phyloP scores from a whole-genome alignment of 352 stramenopile species.

The Phytophthora pseudosyringae region DNA sequence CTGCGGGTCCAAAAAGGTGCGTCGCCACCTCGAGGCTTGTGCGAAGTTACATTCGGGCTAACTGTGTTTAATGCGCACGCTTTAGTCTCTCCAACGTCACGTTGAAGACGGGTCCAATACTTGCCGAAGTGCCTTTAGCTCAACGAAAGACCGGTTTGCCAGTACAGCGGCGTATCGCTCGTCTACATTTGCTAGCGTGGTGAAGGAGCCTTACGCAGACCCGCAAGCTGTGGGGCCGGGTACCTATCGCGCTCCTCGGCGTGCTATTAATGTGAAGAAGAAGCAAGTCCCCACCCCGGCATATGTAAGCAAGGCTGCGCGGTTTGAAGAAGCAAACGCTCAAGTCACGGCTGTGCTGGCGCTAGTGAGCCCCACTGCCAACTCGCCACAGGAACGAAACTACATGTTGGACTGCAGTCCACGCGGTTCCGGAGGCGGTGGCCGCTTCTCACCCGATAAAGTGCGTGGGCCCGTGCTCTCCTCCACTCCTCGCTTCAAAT shows the following conservation, averaged over 20 bases:
- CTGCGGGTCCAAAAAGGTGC: slow-evolving; percentile 62
- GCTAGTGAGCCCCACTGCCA: slow-evolving; percentile 16
- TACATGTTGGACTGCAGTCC: slow-evolving; percentile 24
- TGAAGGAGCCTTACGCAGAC: slow-evolving; percentile 75
- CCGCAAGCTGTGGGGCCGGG: slow-evolving; percentile 62
- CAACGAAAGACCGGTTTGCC: slow-evolving; percentile 68
- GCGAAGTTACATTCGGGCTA: neutral
- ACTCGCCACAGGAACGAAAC: slow-evolving; percentile 16
- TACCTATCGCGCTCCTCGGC: slow-evolving; percentile 65
- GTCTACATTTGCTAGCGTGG: slow-evolving; percentile 73
- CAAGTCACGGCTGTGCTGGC: slow-evolving; percentile 58
- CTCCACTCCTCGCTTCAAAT: slow-evolving; percentile 76
- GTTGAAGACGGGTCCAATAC: slow-evolving; percentile 58
- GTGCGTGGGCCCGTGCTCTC: slow-evolving; percentile 59
- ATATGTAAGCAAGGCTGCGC: slow-evolving; percentile 62
- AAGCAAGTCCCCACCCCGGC: slow-evolving; percentile 60
- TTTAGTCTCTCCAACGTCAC: slow-evolving; percentile 51
- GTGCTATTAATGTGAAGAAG: slow-evolving; percentile 65
- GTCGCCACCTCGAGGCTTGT: neutral
- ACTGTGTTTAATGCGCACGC: neutral
- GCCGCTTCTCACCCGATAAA: slow-evolving; percentile 41
- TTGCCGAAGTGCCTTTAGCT: slow-evolving; percentile 62
- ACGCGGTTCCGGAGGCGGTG: slow-evolving; percentile 17
- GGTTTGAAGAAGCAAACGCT: slow-evolving; percentile 62
- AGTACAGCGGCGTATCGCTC: slow-evolving; percentile 70